Evolutionary conservation across 148 eudicot genomes (phyloP), one percentile per base, ranked within the genome.

Genomic region (Gaultheria prostrata): DNA sequence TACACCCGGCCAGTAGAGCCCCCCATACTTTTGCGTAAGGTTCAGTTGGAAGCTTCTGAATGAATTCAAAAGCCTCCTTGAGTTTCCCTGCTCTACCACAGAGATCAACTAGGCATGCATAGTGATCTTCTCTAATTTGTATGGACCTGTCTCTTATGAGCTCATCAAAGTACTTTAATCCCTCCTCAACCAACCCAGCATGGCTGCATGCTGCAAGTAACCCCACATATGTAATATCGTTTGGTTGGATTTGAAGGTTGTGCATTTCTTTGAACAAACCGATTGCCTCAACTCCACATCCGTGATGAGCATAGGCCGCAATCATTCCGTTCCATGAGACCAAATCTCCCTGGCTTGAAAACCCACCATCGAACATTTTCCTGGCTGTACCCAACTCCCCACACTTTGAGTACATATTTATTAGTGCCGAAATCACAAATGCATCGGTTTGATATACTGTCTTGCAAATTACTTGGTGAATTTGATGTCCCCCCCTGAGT

Each of bases 191-290:
- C 63, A 87, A 67, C 53, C 90, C 90, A 24, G 86, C 80, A 83
- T 87, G 87, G 87, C 89, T 89, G 57, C 90, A 89, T 9, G 90
- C 90, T 48, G 86, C 74, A 43, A 89, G 84, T 80, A 89, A 53
- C 15, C 87, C 89, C 54, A 89, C 84, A 14, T 89, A 89, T 33
- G 90, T 89, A 9, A 83, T 87, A 63, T 87, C 86, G 32, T 87
- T 85, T 6, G 87, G 91, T 69, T 84, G 82, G 32, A 86, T 78
- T 6, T 86, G 82, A 6, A 59, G 67, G 6, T 15, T 56, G 30
- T n/a, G 69, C 88, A 88, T 88, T 75, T 86, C 87, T 70, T 88
- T 80, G 46, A 86, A 88, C 8, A 86, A 49, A 17, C 17, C 53
- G 45, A 88, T 86, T 30, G 90, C 88, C 57, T 88, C 85, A 51